These are phyloP conservation scores for Vachellia collinsii DNA, from an alignment of 306 rosid genomes.

Conservation along the genomic window DNA sequence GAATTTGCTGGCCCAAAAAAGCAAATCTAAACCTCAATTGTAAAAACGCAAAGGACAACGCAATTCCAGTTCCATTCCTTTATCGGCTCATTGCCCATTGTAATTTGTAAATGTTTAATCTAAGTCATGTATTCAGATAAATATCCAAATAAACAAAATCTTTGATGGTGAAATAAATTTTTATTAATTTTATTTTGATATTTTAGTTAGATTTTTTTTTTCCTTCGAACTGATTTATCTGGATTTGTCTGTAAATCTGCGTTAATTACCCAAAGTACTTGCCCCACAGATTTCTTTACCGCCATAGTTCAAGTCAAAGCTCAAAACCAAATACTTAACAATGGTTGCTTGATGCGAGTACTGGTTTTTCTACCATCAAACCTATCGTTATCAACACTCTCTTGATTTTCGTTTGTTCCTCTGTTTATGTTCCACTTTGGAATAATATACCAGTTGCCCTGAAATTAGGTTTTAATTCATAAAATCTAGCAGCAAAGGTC, in stretches of 20 bases:
- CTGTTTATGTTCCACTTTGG: background rate
- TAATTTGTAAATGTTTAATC: no score
- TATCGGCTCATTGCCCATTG: background rate
- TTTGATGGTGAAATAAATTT: no score
- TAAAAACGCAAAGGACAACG: background rate
- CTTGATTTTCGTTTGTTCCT: background rate
- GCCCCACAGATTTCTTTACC: background rate
- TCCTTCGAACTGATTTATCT: background rate
- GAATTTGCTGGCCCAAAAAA: background rate
- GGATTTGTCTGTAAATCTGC: background rate
- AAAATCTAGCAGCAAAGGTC: background rate
- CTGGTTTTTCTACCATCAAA: background rate
- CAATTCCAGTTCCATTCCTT: background rate
- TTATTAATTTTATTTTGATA: no score
- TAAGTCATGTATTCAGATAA: no score
- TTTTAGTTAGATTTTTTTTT: no score
- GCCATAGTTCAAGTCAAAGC: no score
- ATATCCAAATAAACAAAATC: background rate
- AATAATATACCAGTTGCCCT: background rate
- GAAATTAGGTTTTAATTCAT: background rate
- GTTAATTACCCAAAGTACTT: background rate
- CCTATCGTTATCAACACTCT: background rate
- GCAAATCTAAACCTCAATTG: background rate
- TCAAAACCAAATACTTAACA: background rate
- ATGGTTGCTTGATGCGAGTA: background rate